Percentiles rank a stretch among this genome's conserved stretches.
These are phyloP conservation scores for Lantana camara DNA, from an alignment of 257 asterid genomes.

Conservation along the genomic window DNA sequence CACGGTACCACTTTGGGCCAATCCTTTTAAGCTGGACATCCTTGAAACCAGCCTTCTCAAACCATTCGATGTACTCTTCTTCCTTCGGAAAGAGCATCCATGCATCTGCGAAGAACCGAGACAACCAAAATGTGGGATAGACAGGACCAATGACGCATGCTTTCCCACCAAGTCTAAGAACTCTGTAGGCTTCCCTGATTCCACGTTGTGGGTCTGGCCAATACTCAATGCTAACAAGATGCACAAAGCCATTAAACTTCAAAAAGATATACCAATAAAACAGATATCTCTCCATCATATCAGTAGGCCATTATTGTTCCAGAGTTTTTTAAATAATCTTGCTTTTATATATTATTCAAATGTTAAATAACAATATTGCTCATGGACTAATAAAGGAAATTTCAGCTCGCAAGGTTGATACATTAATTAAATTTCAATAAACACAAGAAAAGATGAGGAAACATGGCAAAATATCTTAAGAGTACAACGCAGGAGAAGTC, in stretches of 20 bases:
- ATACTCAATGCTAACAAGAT: conserved; percentile 75
- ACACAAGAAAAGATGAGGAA: not conserved
- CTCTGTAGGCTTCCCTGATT: conserved; percentile 91
- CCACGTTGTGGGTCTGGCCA: conserved; percentile 99
- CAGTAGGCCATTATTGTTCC: conserved; percentile 4
- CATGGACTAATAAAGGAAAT: not conserved
- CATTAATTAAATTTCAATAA: no score
- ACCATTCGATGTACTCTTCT: conserved; percentile 98
- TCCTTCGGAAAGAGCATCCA: conserved; percentile 99
- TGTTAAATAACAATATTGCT: not conserved
- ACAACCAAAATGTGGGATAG: conserved; percentile 85
- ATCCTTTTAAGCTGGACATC: conserved; percentile 88
- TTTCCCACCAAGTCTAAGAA: conserved; percentile 81
- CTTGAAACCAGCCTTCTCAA: conserved; percentile 84
- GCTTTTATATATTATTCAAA: conserved; percentile 3
- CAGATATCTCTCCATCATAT: not conserved
- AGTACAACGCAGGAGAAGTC: not conserved
- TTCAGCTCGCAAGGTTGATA: conserved; percentile 4
- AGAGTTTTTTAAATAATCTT: not conserved
- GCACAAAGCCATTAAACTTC: conserved; percentile 18
- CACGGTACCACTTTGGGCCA: conserved; percentile 99
- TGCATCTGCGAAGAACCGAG: conserved; percentile 89
- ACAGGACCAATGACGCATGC: conserved; percentile 97
- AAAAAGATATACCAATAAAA: conserved; percentile 3
- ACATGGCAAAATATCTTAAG: conserved; percentile 6